Base-by-base conservation (phyloP, 306 rosid species). In the Rosa chinensis region DNA sequence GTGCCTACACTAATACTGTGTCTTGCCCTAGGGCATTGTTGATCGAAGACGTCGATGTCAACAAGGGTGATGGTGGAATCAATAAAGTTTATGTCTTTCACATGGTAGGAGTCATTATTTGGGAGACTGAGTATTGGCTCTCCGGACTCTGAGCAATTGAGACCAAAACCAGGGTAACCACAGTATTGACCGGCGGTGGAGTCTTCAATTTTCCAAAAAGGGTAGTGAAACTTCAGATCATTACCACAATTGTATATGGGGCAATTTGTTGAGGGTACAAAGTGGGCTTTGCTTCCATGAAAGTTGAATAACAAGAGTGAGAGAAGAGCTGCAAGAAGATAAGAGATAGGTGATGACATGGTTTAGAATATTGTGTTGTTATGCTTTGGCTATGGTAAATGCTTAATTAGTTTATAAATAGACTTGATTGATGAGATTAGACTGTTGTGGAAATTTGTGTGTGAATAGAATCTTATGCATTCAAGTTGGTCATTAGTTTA, bases 391-490 rank as follows among this genome's bases (percentile, higher is more conserved):
- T 64, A 16, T 64, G 44, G 45, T 37, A 6, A 37, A 17, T 66
- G 71, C 21, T 66, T 28, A 28, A 28, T 66, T 17, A 6, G 23
- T 37, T 66, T 66, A 66, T 35, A 37, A 16, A 35, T 18, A 16
- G 44, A 35, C 71, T 28, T 66, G 71, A 66, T 8, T 37, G 47
- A 43, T 43, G 39, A 37, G 71, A 35, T 39, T 66, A 14, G 43
- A 66, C 47, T 7, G 47, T 66, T 66, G 70, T 28, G 69, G 20
- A 63, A 63, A 11, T 63, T 63, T 32, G 69, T 63, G n/a, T 66
- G 44, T 66, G 71, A 66, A 66, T 45, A 16, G 68, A 66, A 35
- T 66, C n/a, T 6, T 5, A 25, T 4, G 63, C 63, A 2, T 58
- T 6, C 14, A 59, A 21, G 16, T 59, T 59, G 3, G 35, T 20